Percentiles rank a stretch among this genome's conserved stretches.
phyloP scores from a whole-genome alignment of 306 rosid genomes.

The Dalbergia oliveri region DNA sequence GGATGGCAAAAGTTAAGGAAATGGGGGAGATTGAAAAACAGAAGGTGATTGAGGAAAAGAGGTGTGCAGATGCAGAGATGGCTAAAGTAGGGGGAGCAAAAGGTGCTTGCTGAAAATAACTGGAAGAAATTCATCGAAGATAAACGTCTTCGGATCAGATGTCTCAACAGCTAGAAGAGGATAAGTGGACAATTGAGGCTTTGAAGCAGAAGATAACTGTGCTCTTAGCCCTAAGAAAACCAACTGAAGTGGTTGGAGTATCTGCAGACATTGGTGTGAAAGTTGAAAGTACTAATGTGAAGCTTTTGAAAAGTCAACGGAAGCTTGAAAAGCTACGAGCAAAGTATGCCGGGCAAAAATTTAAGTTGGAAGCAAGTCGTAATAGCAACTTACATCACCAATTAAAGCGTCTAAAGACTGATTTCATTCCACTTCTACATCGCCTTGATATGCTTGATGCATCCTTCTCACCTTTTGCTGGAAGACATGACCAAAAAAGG shows the following conservation, averaged over 20 bases:
- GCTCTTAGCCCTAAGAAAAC: slow-evolving; percentile 57
- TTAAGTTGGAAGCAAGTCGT: slow-evolving; percentile 67
- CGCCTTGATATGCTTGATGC: slow-evolving; percentile 67
- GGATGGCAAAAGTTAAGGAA: slow-evolving; percentile 63
- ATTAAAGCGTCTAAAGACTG: slow-evolving; percentile 66
- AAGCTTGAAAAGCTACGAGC: slow-evolving; percentile 70
- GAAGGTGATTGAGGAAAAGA: slow-evolving; percentile 56
- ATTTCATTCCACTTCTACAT: slow-evolving; percentile 61
- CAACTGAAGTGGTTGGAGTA: slow-evolving; percentile 49
- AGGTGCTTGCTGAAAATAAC: slow-evolving; percentile 61
- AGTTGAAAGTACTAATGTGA: slow-evolving; percentile 54
- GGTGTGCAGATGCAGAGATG: slow-evolving; percentile 53
- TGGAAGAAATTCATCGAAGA: slow-evolving; percentile 66
- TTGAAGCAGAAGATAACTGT: slow-evolving; percentile 59
- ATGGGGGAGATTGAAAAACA: slow-evolving; percentile 60
- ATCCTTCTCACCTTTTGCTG: slow-evolving; percentile 53
- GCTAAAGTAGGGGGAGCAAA: slow-evolving; percentile 58
- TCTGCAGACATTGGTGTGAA: slow-evolving; percentile 41
- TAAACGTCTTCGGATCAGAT: slow-evolving; percentile 62
- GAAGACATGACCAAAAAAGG: slow-evolving; percentile 65
- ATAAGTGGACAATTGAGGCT: slow-evolving; percentile 57
- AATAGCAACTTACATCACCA: slow-evolving; percentile 57
- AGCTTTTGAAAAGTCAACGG: slow-evolving; percentile 66
- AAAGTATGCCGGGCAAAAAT: slow-evolving; percentile 64
- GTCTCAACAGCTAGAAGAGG: slow-evolving; percentile 63